Conservation (phyloP, 345 rosid genomes). For the Brassica juncea region DNA sequence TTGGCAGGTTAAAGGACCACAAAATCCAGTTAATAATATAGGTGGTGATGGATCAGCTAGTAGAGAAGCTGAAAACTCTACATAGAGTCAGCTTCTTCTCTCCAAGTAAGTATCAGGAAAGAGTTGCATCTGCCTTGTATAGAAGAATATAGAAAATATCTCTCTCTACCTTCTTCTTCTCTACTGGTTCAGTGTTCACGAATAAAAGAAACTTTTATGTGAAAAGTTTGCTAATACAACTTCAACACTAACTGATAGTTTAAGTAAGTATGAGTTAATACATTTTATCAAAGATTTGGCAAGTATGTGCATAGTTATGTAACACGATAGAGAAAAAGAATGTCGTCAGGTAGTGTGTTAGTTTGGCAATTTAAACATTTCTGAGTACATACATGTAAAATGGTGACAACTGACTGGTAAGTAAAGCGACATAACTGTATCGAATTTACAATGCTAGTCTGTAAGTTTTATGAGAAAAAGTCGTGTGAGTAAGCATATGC, state of each 20-base stretch:
- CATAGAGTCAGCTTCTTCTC: not conserved
- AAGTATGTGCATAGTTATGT: not conserved
- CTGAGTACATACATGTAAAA: not conserved
- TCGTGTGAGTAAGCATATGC: not conserved
- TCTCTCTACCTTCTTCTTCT: constrained; percentile 12
- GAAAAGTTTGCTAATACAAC: not conserved
- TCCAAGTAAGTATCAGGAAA: constrained; percentile 28
- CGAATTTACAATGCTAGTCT: not conserved
- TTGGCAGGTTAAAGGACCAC: constrained; percentile 28
- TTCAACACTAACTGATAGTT: not conserved
- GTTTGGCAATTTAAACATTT: not conserved
- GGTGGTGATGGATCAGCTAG: constrained; percentile 18
- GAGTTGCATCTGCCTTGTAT: constrained; percentile 19
- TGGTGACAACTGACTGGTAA: not conserved
- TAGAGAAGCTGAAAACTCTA: constrained; percentile 15
- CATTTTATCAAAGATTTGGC: not conserved
- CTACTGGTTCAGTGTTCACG: not conserved
- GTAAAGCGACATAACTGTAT: not conserved
- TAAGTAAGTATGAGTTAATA: not conserved
- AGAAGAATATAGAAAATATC: constrained; percentile 2
- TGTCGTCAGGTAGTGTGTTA: not conserved
- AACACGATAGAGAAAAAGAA: not conserved
- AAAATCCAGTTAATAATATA: not conserved
- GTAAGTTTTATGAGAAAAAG: not conserved
- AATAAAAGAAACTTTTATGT: not conserved